Conservation (phyloP, 441 rosid species). For the Eruca vesicaria region DNA sequence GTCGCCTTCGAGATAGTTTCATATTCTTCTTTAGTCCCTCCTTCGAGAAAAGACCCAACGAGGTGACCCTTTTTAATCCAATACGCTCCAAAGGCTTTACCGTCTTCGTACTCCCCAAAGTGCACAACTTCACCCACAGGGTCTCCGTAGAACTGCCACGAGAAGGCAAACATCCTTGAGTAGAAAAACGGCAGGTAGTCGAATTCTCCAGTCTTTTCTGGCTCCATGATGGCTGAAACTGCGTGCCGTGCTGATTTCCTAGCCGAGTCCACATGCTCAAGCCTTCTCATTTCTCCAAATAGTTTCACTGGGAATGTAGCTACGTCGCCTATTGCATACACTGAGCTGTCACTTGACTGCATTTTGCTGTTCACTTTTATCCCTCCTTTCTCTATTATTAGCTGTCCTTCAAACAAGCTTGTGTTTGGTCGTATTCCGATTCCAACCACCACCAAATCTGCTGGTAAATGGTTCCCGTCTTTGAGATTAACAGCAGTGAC, state of each 20-base stretch:
- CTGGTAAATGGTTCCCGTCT: constrained; percentile 73
- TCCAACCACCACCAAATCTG: constrained; percentile 89
- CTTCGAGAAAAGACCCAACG: constrained; percentile 92
- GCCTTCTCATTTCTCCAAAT: constrained; percentile 81
- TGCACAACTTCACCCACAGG: constrained; percentile 75
- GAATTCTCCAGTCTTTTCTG: constrained; percentile 63
- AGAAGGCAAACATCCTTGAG: constrained; percentile 77
- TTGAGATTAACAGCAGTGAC: constrained; percentile 81
- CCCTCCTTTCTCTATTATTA: constrained; percentile 89
- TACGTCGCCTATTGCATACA: constrained; percentile 93
- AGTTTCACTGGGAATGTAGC: constrained; percentile 87
- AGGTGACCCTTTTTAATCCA: constrained; percentile 84
- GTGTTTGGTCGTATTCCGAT: constrained; percentile 95
- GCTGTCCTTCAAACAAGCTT: constrained; percentile 82
- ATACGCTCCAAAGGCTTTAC: constrained; percentile 74
- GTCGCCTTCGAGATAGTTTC: constrained; percentile 79
- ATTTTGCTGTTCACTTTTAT: constrained; percentile 78
- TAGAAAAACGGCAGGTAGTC: constrained; percentile 92
- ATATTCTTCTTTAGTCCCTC: constrained; percentile 90
- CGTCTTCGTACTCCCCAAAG: constrained; percentile 75
- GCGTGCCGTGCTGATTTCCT: constrained; percentile 83
- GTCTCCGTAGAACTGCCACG: constrained; percentile 97
- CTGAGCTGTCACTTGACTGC: constrained; percentile 84
- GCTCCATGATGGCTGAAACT: constrained; percentile 73
- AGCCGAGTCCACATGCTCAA: constrained; percentile 96